Evolutionary conservation across 1,284 basidiomycete species (phyloP).

Genomic region (Cryptococcus hybrid): DNA sequence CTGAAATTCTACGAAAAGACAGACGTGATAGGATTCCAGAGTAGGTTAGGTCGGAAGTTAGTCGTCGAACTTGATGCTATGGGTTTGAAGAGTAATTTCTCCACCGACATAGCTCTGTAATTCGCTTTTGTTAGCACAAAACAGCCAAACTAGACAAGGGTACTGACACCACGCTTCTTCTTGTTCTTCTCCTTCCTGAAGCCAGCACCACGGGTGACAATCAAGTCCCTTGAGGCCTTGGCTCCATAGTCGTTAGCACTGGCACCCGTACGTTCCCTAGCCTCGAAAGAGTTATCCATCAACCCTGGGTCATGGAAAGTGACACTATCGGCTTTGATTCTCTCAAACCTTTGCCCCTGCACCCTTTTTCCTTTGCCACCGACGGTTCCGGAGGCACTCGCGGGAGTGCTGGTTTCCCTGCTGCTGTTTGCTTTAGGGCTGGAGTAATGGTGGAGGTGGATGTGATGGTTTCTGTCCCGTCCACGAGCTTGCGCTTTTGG

Average conservation of each 20-base stretch:
- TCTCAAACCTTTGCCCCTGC: conserved; percentile 65
- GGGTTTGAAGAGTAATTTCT: conserved; percentile 81
- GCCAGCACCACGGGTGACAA: conserved; percentile 88
- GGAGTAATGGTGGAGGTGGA: conserved; percentile 41
- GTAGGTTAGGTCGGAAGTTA: conserved; percentile 7
- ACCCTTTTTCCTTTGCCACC: conserved; percentile 18
- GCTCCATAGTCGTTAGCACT: conserved; percentile 80
- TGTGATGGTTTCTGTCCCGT: conserved; percentile 20
- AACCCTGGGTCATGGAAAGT: conserved; percentile 60
- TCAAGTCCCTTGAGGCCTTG: conserved; percentile 78
- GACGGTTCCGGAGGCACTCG: conserved; percentile 12
- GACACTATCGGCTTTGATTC: conserved; percentile 72
- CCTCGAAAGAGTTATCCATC: conserved; percentile 78
- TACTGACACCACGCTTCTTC: conserved; percentile 78
- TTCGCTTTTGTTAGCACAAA: background rate
- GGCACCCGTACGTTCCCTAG: conserved; percentile 61
- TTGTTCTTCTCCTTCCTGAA: conserved; percentile 99
- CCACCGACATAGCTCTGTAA: conserved; percentile 74
- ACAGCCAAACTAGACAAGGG: background rate
- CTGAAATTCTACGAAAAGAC: no score
- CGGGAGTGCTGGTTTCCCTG: conserved; percentile 13
- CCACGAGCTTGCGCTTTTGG: conserved; percentile 33
- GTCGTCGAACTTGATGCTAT: conserved; percentile 77
- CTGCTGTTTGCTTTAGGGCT: conserved; percentile 32
- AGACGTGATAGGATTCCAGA: no score